Evolutionary conservation across 768 basidiomycete genomes (phyloP).

Genomic region (Leccinum disarticulatum): DNA sequence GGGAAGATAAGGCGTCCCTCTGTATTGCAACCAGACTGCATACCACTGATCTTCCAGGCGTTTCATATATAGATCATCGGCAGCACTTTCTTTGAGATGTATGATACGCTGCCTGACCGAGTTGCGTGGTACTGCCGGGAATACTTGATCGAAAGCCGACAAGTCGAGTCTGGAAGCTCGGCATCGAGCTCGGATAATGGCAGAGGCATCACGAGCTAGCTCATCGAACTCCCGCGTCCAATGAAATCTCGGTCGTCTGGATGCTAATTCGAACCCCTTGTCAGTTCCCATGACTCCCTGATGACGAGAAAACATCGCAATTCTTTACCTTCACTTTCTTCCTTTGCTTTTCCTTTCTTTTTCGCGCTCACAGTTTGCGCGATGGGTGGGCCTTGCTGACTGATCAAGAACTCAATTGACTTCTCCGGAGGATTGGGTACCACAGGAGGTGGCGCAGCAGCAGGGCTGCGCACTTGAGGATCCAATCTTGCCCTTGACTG

Average conservation of each 20-base stretch:
- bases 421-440: slow-evolving; percentile 49
- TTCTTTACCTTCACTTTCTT: slow-evolving; percentile 31
- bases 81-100: slow-evolving; percentile 58
- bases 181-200: slow-evolving; percentile 79
- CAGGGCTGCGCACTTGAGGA: slow-evolving; percentile 2
- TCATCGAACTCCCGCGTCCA: slow-evolving; percentile 92
- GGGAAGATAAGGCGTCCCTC: slow-evolving; percentile 63
- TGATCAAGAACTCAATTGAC: slow-evolving; percentile 50
- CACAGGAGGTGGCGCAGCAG: slow-evolving; percentile 36
- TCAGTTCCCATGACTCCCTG: slow-evolving; percentile 6
- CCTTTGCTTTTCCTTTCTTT: slow-evolving; percentile 32
- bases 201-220: slow-evolving; percentile 79
- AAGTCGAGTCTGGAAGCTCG: slow-evolving; percentile 65
- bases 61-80: slow-evolving; percentile 72
- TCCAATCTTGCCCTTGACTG: slow-evolving; percentile 24
- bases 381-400: slow-evolving; percentile 49
- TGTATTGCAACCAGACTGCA: slow-evolving; percentile 69
- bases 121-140: slow-evolving; percentile 72
- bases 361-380: slow-evolving; percentile 33
- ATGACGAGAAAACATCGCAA: background rate
- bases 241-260: slow-evolving; percentile 66
- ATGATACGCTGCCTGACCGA: slow-evolving; percentile 69
- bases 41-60: slow-evolving; percentile 83
- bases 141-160: slow-evolving; percentile 73
- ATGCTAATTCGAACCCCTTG: slow-evolving; percentile 10